Conservation (phyloP, 768 basidiomycete species). For the Favolaschia claudopus region DNA sequence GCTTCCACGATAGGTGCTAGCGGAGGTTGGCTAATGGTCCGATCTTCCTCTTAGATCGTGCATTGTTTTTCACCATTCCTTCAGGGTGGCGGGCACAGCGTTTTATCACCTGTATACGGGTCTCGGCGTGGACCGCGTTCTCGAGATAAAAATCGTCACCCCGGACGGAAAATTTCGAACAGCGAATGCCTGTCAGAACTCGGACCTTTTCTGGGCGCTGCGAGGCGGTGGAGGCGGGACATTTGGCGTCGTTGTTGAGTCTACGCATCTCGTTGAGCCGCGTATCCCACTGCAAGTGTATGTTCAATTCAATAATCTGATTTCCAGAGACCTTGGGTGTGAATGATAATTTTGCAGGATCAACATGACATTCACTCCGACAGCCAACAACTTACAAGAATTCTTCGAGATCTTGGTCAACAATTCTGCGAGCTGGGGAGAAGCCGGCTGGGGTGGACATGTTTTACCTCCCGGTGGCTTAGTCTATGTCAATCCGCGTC, state of each 20-base stretch:
- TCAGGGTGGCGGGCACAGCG: constrained; percentile 46
- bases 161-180: constrained; percentile 47
- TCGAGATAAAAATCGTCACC: constrained; percentile 49
- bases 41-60: neutral
- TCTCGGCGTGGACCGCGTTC: constrained; percentile 39
- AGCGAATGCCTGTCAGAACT: constrained; percentile 47
- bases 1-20: constrained; percentile 37
- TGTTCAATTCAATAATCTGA: too few species aligned
- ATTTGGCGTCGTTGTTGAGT: constrained; percentile 33
- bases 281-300: constrained; percentile 10
- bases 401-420: constrained; percentile 8
- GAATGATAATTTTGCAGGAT: neutral
- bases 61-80: neutral
- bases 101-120: constrained; percentile 39
- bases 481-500: constrained; percentile 10
- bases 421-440: constrained; percentile 9
- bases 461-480: neutral
- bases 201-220: constrained; percentile 54
- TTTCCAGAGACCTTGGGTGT: too few species aligned
- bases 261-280: constrained; percentile 14
- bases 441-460: constrained; percentile 18
- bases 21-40: constrained; percentile 40
- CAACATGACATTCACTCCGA: constrained; percentile 6
- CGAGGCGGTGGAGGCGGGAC: constrained; percentile 50
- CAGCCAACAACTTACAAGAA: neutral